Base-by-base conservation (phyloP, 192 early-diverging fungal species). In the Jimgerdemannia flammicorona region DNA sequence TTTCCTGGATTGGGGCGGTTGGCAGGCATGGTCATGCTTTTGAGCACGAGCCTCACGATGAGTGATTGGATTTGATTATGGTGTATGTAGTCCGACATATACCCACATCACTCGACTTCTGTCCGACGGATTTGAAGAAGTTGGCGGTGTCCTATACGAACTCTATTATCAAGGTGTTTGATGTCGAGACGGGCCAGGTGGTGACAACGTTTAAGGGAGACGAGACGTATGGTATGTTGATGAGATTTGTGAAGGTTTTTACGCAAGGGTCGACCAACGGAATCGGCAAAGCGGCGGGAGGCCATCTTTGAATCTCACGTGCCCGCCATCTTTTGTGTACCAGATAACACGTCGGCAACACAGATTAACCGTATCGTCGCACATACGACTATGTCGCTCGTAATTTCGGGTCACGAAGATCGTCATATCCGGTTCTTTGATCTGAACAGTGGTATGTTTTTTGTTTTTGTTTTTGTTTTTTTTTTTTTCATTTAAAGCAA, bases 401-500 rank as follows among this genome's bases (percentile, higher is more conserved):
- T 93, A 10, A 85, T 94, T n/a, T 86, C 93, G 6, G 93, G 88
- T 18, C 89, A 93, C 74, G 93, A 96, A 72, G 94, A 96, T 76
- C 77, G 90, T 54, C 85, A 85, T 64, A 88, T 96, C 67, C 84
- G 92, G 72, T 87, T 92, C 65, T 94, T 90, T 84, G 93, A 96
- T 75, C 44, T 90, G 7, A 90, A 92, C 44, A 87, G 83, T 64
- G 94, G 94, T 87, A 86, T 77, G 67, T 64, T 68, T 3, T 20
- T 20, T 19, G 20, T 84, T 70, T 44, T 54, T 70, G n/a, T 14
- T 18, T 67, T 76, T 11, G n/a, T 43, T 84, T 70, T 44, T 54
- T 70, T 40, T 14, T 18, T 67, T 76, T 11, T 0, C 18, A 7
- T 41, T 4, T 7, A 10, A 81, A 1, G 19, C 19, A n/a, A n/a